phyloP scores from a whole-genome alignment of 2,329 filamentous ascomycete species.

The Diplocarpon rosae region DNA sequence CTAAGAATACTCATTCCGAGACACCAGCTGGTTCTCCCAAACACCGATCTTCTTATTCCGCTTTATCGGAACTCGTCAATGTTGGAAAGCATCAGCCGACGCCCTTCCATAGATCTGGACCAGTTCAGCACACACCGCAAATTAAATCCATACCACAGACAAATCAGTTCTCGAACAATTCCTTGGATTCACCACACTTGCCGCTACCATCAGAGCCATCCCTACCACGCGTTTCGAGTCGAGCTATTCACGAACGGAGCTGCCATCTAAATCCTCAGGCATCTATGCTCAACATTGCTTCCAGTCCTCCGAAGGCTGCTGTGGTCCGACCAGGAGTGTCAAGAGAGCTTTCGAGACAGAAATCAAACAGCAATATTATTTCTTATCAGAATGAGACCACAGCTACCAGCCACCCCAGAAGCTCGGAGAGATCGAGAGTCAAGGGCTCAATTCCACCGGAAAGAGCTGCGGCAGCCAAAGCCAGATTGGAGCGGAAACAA shows the following conservation, averaged over 20 bases:
- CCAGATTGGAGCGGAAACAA: constrained; percentile 25
- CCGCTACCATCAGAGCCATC: constrained; percentile 16
- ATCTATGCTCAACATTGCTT: constrained; percentile 23
- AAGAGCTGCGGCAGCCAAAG: constrained; percentile 27
- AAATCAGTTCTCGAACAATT: constrained; percentile 14
- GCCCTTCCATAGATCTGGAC: constrained; percentile 14
- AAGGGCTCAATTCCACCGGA: constrained; percentile 24
- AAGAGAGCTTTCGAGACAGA: constrained; percentile 10
- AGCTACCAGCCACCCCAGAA: constrained; percentile 15
- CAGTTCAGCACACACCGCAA: constrained; percentile 18
- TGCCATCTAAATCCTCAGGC: constrained; percentile 19
- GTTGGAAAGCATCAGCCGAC: constrained; percentile 14
- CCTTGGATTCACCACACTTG: constrained; percentile 12
- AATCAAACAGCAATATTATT: constrained; percentile 10
- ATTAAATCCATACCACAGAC: constrained; percentile 9
- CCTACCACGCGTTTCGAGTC: constrained; percentile 6
- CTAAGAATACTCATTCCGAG: constrained; percentile 9
- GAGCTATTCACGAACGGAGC: constrained; percentile 13
- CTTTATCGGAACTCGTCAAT: constrained; percentile 24
- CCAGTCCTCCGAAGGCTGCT: constrained; percentile 22
- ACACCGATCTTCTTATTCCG: constrained; percentile 13
- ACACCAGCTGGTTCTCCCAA: constrained; percentile 6
- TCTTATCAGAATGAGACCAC: constrained; percentile 4
- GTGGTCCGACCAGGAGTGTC: constrained; percentile 13
- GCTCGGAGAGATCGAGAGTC: constrained; percentile 13